Evolutionary conservation across 305 asterid species (phyloP).

Genomic region (Solanum hybrid): DNA sequence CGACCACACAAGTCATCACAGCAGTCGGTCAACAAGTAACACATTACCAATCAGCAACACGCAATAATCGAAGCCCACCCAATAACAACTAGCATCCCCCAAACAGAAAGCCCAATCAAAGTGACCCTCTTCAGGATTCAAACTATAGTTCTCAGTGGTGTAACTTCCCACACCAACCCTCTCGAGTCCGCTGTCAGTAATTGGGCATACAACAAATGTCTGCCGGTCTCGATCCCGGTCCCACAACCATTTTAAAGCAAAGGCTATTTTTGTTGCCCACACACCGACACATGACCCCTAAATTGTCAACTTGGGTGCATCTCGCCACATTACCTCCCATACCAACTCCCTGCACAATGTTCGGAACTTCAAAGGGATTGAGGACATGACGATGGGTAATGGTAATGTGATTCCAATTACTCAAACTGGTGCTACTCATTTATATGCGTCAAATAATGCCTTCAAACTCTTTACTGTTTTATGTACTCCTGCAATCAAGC

Average conservation of each 20-base stretch:
- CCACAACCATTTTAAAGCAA: neutral
- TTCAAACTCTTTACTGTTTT: neutral
- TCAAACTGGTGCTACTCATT: no score
- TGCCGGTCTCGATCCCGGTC: neutral
- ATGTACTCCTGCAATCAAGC: neutral
- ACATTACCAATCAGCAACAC: neutral
- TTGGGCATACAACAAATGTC: neutral
- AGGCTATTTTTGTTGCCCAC: neutral
- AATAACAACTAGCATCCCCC: neutral
- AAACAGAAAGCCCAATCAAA: neutral
- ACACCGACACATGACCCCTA: neutral
- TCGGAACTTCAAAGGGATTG: no score
- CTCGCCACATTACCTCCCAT: neutral
- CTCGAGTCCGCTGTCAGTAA: neutral
- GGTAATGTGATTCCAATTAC: neutral
- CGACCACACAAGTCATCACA: neutral
- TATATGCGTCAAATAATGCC: neutral
- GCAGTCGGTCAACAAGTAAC: neutral
- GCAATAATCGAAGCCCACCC: neutral
- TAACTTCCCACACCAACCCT: neutral
- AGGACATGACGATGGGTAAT: neutral
- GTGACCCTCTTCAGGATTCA: neutral
- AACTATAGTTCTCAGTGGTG: neutral
- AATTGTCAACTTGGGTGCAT: neutral
- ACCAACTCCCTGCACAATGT: neutral